Evolutionary conservation across 345 rosid genomes (phyloP), one percentile per base, ranked within the genome.

Genomic region (Lenwebbia sp.): DNA sequence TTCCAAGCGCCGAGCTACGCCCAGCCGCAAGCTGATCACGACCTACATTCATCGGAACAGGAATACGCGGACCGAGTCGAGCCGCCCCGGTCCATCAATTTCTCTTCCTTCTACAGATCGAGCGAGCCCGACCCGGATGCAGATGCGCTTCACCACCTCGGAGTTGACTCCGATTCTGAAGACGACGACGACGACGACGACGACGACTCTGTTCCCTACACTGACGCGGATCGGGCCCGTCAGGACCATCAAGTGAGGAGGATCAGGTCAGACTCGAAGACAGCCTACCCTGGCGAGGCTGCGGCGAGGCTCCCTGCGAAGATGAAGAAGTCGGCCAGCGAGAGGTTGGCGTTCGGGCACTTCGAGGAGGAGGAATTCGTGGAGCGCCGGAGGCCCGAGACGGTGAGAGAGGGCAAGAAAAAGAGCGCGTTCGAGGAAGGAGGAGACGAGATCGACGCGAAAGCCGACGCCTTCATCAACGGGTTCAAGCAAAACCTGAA

Each of bases 251-350:
- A 56, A 33, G 90, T 88, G 56, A 88, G 14, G 41, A 89, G 97
- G 90, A 90, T 88, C 87, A 88, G 88, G 25, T 90, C 95, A 49
- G 96, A 92, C 51, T 82, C 89, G 55, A 89, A 87, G 55, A 86
- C 58, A 56, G 52, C 14, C 4, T 84, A 47, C 47, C 81, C 33
- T 47, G 86, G 83, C 75, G 90, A 49, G 76, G 65, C 78, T 21
- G 13, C 87, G 78, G 88, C 51, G 75, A 83, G 49, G 78, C 83
- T 33, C 30, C n/a, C 44, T 84, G 70, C 84, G 86, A 92, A 87
- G 87, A 90, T 96, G 94, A 95, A 90, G 89, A 96, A 93, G 88
- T 94, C 96, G 3, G 94, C 92, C 6, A 95, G 98, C 89, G 94
- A 92, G 88, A 93, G 88, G 85, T 84, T 88, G 30, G 86, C 49